Evolutionary conservation across 1,284 basidiomycete genomes (phyloP).

Genomic region (Ustilago bromivora): DNA sequence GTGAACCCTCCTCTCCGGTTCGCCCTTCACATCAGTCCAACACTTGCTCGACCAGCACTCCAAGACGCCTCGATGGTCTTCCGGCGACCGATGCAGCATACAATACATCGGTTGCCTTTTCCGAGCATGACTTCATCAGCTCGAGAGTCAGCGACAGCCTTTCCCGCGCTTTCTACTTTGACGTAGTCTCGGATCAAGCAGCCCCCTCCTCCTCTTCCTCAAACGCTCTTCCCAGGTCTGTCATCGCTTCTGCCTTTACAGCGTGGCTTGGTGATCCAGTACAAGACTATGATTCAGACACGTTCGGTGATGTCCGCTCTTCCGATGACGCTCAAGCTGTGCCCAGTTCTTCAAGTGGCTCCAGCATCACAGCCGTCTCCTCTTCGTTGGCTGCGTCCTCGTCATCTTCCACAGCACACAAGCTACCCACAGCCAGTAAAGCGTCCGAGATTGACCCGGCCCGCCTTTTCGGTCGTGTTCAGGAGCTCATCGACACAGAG

Average conservation of each 20-base stretch:
- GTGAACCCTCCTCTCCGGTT: conserved; percentile 21
- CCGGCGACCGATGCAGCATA: conserved; percentile 5
- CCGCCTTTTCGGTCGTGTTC: conserved; percentile 48
- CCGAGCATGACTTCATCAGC: conserved; percentile 23
- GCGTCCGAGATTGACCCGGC: conserved; percentile 28
- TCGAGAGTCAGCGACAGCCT: conserved; percentile 47
- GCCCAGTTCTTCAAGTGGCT: conserved; percentile 50
- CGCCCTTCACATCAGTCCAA: conserved; percentile 9
- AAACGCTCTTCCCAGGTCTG: conserved; percentile 7
- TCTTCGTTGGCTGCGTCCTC: conserved; percentile 28
- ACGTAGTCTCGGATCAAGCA: conserved; percentile 52
- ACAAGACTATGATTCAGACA: conserved; percentile 48
- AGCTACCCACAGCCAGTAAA: not conserved
- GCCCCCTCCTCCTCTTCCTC: conserved; percentile 25
- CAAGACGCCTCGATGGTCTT: conserved; percentile 16
- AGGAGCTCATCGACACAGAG: conserved; percentile 68
- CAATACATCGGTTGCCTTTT: conserved; percentile 9
- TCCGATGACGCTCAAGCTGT: conserved; percentile 14
- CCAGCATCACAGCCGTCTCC: conserved; percentile 57
- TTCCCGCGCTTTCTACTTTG: conserved; percentile 49
- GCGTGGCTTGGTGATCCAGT: conserved; percentile 55
- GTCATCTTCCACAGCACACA: not conserved
- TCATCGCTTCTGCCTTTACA: conserved; percentile 30
- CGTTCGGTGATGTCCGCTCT: not conserved
- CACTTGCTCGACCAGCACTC: conserved; percentile 14